Evolutionary conservation across 345 rosid genomes (phyloP), one percentile per base, ranked within the genome.

Genomic region (Raphanus sativus): DNA sequence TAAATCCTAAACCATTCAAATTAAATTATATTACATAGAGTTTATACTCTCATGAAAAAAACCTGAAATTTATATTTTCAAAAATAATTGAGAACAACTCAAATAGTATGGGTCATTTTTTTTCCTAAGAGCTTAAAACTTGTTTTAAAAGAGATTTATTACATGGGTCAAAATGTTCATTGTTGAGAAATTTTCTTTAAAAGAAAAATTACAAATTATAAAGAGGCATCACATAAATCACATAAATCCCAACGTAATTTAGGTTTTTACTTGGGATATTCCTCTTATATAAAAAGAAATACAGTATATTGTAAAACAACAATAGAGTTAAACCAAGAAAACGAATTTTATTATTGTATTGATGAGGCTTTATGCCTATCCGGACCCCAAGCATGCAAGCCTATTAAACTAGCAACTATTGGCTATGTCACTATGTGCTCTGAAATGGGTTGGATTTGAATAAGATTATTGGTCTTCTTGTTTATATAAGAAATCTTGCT

Each of bases 341-440:
- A 40, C 1, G 48, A 40, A 40, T 10, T 40, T 40, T 11, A 40
- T 28, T 4, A 30, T 4, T 12, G 8, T 13, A 38, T 15, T 66
- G 42, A 55, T 55, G 59, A 65, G 59, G 24, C 66, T 56, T 38
- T 56, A 24, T 28, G 30, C 40, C 42, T 65, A 36, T 26, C 15
- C 5, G 29, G 60, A 55, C 40, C 65, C 40, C 66, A 55, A 65
- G 38, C 29, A 55, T 21, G 60, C 12, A 66, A 66, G 33, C 15
- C 67, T 40, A 56, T 26, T 16, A 58, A 58, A 36, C 30, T 65
- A 74, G 74, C 62, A 45, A 60, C 72, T 66, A 30, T 60, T 60
- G 73, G 52, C 34, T 75, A 59, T 60, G 68, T 32, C 36, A 75
- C 74, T 67, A 60, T 60, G 62, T 32, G 67, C 36, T 21, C 13